Conservation (phyloP, 495 filamentous ascomycete species). For the Paragyromitra xinjiangensis region DNA sequence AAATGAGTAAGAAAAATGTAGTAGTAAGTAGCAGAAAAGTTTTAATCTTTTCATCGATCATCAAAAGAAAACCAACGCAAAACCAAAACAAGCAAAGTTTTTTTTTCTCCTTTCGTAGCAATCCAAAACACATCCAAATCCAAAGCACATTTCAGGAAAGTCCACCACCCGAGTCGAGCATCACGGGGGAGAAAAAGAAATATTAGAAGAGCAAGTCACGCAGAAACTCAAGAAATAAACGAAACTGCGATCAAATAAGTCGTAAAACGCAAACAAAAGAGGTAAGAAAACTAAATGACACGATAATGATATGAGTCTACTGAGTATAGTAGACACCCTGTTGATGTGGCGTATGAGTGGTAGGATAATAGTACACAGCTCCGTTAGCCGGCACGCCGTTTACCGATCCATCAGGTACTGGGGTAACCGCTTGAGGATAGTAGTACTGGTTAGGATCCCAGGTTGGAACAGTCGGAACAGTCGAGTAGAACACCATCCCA, state of each 20-base stretch:
- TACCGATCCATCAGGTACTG: constrained; percentile 61
- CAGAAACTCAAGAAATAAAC: constrained; percentile 43
- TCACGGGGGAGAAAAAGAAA: neutral
- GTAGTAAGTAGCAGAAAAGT: constrained; percentile 12
- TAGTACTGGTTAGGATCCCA: constrained; percentile 69
- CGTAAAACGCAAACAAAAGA: constrained; percentile 25
- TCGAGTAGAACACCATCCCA: constrained; percentile 91
- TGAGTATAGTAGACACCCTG: constrained; percentile 75
- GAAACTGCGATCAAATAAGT: constrained; percentile 18
- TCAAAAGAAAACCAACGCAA: constrained; percentile 13
- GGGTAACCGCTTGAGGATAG: constrained; percentile 65
- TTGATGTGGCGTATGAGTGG: constrained; percentile 60
- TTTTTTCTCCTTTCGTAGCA: constrained; percentile 37
- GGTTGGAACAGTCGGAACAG: constrained; percentile 40
- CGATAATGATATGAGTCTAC: constrained; percentile 52
- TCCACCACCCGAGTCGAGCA: constrained; percentile 7
- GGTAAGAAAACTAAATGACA: neutral
- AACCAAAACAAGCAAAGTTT: constrained; percentile 26
- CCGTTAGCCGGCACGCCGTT: constrained; percentile 67
- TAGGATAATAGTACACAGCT: constrained; percentile 79
- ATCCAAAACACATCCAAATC: constrained; percentile 7
- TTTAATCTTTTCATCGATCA: constrained; percentile 22
- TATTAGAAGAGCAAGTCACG: constrained; percentile 18
- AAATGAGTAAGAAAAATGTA: constrained; percentile 7
- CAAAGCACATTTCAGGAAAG: constrained; percentile 12